Evolutionary conservation across 495 filamentous ascomycete genomes (phyloP).

Genomic region (Annulohypoxylon stygium): DNA sequence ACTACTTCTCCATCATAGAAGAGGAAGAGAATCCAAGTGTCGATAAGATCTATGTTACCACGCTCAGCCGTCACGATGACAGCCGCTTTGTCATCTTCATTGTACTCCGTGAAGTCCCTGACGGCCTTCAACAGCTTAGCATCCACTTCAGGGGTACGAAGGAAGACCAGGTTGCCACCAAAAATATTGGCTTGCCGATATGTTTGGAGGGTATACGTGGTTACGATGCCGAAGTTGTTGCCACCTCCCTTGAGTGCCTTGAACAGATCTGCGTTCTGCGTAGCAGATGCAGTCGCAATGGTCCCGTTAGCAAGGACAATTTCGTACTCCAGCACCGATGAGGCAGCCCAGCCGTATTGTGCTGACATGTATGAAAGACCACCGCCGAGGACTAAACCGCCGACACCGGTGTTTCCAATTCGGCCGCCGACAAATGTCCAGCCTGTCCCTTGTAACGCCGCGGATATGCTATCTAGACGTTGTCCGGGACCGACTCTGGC

Average conservation of each 20-base stretch:
- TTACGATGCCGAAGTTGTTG: constrained; percentile 67
- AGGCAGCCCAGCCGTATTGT: constrained; percentile 69
- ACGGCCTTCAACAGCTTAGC: constrained; percentile 60
- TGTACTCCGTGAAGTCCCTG: constrained; percentile 66
- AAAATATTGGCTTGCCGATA: constrained; percentile 65
- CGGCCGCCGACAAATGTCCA: constrained; percentile 66
- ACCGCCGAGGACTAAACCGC: constrained; percentile 59
- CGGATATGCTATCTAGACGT: constrained; percentile 63
- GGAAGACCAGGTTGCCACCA: constrained; percentile 67
- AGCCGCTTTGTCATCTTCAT: constrained; percentile 64
- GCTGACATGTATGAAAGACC: constrained; percentile 65
- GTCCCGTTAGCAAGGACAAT: constrained; percentile 70
- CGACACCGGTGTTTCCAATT: constrained; percentile 60
- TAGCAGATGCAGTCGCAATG: constrained; percentile 63
- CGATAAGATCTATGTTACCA: constrained; percentile 58
- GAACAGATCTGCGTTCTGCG: constrained; percentile 58
- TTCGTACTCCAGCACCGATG: constrained; percentile 67
- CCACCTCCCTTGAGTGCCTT: constrained; percentile 62
- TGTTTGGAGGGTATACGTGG: constrained; percentile 61
- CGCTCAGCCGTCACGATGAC: constrained; percentile 68
- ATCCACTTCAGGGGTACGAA: constrained; percentile 53
- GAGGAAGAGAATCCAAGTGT: constrained; percentile 71
- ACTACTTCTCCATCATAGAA: constrained; percentile 71
- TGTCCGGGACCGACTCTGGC: constrained; percentile 64
- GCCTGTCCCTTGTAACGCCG: constrained; percentile 58